Base-by-base conservation (phyloP, 1,284 basidiomycete species). In the Cerrena zonata region DNA sequence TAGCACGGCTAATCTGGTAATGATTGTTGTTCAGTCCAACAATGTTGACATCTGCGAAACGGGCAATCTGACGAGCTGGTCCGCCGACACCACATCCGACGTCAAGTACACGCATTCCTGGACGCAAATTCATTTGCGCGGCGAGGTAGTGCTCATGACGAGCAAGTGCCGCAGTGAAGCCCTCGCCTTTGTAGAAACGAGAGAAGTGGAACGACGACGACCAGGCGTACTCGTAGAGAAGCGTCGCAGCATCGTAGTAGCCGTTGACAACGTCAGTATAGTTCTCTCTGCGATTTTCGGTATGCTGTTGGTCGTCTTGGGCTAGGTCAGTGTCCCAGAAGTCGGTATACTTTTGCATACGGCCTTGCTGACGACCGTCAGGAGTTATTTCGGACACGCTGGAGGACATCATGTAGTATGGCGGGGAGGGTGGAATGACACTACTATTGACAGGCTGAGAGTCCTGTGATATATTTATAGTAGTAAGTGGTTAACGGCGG, bases 91-190 rank as follows among this genome's bases (percentile, higher is more conserved):
- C 95, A 67, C 96, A 99, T 1, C 95, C 95, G 53, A 99, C 94
- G 67, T 99, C 95, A 53, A 99, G 86, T 26, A 99, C 94, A 44
- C 87, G 84, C 94, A 96, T 96, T 39, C 91, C 91, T 4, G 91
- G 86, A 53, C 83, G 83, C 57, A 94, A 74, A 45, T 71, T 67
- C 83, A 95, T 93, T 65, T 91, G 81, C 4, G 84, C 74, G 11
- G 94, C 86, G 56, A 99, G 91, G 75, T 95, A 99, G 74, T 99
- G 95, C 74, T 99, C 95, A 67, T 99, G 95, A 49, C 96, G 88
- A 15, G 95, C 94, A 51, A 99, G 79, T 49, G 89, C 82, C 4
- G 80, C 80, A 40, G 73, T 65, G 65, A 99, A 98, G 1, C 84
- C 82, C 70, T 99, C 96, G 57, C 95, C 96, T 70, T 88, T 89